Conservation (phyloP, 345 rosid genomes). For the Hibiscus mutabilis region DNA sequence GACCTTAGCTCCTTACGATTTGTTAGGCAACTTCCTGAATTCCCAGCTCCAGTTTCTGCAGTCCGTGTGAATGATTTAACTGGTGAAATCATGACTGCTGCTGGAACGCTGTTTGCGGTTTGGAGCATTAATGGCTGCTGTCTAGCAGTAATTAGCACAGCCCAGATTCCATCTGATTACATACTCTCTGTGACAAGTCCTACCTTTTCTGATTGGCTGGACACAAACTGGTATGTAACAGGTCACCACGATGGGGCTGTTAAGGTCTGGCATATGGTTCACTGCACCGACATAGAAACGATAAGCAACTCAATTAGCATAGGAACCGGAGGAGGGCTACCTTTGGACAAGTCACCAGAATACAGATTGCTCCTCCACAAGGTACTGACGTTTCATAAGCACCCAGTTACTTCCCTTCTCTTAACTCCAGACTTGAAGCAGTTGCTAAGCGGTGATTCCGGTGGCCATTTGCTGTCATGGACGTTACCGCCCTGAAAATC, state of each 20-base stretch:
- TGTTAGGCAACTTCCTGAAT: constrained; percentile 81
- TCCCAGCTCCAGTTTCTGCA: constrained; percentile 84
- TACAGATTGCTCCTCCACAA: constrained; percentile 76
- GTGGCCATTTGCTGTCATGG: constrained; percentile 88
- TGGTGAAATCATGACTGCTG: constrained; percentile 91
- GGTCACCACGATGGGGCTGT: constrained; percentile 99
- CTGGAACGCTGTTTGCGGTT: constrained; percentile 88
- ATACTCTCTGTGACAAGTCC: constrained; percentile 82
- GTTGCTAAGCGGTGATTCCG: constrained; percentile 88
- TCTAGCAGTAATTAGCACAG: constrained; percentile 79
- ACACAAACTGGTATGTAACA: constrained; percentile 87
- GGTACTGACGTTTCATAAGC: constrained; percentile 79
- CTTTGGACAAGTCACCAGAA: constrained; percentile 60
- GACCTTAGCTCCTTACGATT: constrained; percentile 87
- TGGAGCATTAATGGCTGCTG: constrained; percentile 99
- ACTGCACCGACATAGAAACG: constrained; percentile 49
- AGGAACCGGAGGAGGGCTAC: constrained; percentile 40
- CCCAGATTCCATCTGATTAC: constrained; percentile 92
- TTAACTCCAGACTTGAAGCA: constrained; percentile 83
- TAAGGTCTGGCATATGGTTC: constrained; percentile 95
- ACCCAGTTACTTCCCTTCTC: constrained; percentile 80
- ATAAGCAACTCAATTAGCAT: constrained; percentile 39
- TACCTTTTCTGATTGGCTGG: constrained; percentile 85
- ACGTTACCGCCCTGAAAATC: constrained; percentile 54
- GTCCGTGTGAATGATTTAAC: constrained; percentile 85